A percentile compares a stretch with the other conserved stretches of the same genome.
Conservation (phyloP, 441 rosid genomes). For the Breynia disticha region DNA sequence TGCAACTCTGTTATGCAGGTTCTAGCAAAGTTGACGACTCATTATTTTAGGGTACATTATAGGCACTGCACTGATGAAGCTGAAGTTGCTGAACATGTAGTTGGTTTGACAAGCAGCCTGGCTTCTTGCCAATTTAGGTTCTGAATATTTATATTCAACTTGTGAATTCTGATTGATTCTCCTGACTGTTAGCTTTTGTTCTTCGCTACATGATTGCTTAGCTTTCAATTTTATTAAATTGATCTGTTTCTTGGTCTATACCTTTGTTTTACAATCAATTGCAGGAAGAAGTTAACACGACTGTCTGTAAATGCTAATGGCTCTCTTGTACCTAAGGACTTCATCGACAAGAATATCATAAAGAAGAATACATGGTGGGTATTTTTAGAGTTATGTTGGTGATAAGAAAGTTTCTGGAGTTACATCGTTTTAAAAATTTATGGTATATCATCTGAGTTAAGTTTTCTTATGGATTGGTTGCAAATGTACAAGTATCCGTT, state of each 20-base stretch:
- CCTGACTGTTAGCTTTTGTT: neutral
- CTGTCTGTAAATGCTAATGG: constrained; percentile 84
- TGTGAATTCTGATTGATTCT: neutral
- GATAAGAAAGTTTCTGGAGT: neutral
- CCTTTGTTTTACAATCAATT: constrained; percentile 13
- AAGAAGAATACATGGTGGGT: constrained; percentile 74
- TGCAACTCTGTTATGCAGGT: constrained; percentile 33
- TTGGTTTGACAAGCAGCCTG: constrained; percentile 73
- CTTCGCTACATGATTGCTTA: neutral
- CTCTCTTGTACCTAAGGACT: constrained; percentile 59
- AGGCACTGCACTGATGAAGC: constrained; percentile 91
- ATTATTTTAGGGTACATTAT: constrained; percentile 57
- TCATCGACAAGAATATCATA: constrained; percentile 48
- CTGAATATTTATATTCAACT: constrained; percentile 1
- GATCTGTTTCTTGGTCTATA: constrained; percentile 6
- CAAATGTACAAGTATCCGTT: neutral
- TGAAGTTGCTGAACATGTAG: constrained; percentile 86
- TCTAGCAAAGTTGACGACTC: constrained; percentile 68
- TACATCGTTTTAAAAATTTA: too few relatives aligned
- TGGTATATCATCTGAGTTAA: neutral
- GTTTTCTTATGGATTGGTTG: neutral
- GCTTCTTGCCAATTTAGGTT: constrained; percentile 90
- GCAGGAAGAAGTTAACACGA: constrained; percentile 75
- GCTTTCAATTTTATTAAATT: neutral
- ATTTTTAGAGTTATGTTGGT: neutral